Evolutionary conservation across 768 basidiomycete genomes (phyloP), one percentile per base, ranked within the genome.

Genomic region (Steccherinum ochraceum): DNA sequence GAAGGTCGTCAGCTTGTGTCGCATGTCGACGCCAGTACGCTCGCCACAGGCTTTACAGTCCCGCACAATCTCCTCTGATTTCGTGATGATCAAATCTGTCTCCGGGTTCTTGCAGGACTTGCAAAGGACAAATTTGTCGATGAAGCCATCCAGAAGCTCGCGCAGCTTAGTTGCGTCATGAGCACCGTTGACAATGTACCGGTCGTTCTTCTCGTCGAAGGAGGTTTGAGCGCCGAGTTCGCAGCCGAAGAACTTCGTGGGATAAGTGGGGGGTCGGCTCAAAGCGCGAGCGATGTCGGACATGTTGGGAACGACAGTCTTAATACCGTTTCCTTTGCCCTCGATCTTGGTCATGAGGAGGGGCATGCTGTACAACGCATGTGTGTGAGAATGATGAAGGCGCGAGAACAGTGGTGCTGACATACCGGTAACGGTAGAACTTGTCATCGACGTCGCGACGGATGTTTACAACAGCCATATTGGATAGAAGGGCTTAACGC

Each of bases 11-110:
- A 99, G 79, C 70, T 94, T 96, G 75, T 98, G 95, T 27, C 93
- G 79, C 92, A 96, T 96, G 68, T 98, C 93, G 57, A 98, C 78
- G 40, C 76, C 83, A 45, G 89, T 93, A 58, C 90, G 83, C 63
- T 93, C 85, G 48, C 96, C 96, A 61, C 96, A 99, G 23, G 96
- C 96, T 71, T 98, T 97, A 79, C 96, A 99, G 69, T 99, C 94
- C 54, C 94, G 83, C 57, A 88, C 81, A 65, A 98, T 93, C 58
- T 88, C 81, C 61, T 97, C 96, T 51, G 69, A 72, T 70, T 91
- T 94, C 67, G 92, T 82, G 65, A 99, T 81, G 72, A 92, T 70
- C 42, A 97, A 82, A 62, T 97, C 94, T 25, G 96, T 99, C 72
- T 99, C 96, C 11, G 96, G 96, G 66, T 99, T 99, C 75, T 98